Conservation (phyloP, 148 eudicot genomes). For the Rhododendron molle region DNA sequence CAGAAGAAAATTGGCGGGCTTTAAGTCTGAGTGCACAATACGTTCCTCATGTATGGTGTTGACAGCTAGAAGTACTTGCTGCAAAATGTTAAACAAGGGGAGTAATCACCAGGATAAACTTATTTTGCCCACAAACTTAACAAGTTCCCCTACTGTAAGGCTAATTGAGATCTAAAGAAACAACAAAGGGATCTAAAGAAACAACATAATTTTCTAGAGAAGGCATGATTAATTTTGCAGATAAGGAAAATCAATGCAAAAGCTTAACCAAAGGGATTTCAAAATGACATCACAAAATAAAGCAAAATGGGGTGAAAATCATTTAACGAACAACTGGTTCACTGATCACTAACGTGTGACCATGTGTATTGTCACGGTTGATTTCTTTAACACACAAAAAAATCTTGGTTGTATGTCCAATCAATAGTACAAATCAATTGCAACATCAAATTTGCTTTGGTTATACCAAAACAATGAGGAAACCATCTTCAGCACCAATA, state of each 20-base stretch:
- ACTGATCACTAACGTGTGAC: neutral
- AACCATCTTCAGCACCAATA: neutral
- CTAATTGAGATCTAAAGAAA: neutral
- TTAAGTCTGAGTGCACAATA: slow-evolving; percentile 93
- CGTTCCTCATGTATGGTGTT: slow-evolving; percentile 98
- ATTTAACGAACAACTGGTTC: neutral
- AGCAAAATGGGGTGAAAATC: neutral
- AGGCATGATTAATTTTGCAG: neutral
- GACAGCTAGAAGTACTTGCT: slow-evolving; percentile 87
- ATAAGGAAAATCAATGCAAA: neutral
- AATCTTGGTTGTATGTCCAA: neutral
- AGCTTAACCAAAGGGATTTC: neutral
- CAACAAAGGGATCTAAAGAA: neutral
- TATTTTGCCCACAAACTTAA: neutral
- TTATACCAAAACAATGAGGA: neutral
- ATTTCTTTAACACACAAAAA: neutral
- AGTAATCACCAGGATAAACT: neutral
- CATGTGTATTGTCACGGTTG: neutral
- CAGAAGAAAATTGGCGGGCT: slow-evolving; percentile 97
- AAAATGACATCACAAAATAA: neutral
- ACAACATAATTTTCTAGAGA: neutral
- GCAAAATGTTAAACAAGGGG: neutral
- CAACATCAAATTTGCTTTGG: neutral
- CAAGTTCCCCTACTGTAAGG: neutral
- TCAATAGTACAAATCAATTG: neutral